phyloP scores from a whole-genome alignment of 345 rosid genomes.

The Isatis tinctoria region DNA sequence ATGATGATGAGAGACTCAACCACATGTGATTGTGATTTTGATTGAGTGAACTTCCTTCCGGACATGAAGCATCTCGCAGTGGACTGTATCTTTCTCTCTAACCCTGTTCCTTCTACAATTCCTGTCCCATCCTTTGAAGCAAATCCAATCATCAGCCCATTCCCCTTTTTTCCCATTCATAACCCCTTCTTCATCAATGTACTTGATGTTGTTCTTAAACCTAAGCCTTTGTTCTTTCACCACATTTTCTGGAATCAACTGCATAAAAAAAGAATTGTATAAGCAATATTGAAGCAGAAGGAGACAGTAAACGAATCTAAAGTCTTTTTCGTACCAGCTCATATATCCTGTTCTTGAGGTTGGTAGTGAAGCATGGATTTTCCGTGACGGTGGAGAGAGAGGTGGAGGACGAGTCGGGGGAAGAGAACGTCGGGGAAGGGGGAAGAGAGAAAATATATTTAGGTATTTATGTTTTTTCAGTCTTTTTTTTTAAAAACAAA shows the following conservation, averaged over 20 bases:
- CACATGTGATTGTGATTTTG: not conserved
- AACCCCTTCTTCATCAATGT: constrained; percentile 18
- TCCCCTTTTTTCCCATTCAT: not conserved
- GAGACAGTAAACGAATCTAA: not conserved
- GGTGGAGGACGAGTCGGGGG: too few species aligned
- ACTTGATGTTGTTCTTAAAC: not conserved
- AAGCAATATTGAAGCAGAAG: not conserved
- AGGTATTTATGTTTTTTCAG: too few species aligned
- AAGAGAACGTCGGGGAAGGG: too few species aligned
- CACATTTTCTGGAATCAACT: constrained; percentile 19
- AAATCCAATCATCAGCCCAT: constrained; percentile 6
- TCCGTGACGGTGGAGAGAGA: too few species aligned
- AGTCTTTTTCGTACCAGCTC: constrained; percentile 16
- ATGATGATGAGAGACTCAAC: not conserved
- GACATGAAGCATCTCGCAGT: constrained; percentile 11
- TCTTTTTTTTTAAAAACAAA: too few species aligned
- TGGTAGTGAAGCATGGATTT: constrained; percentile 1
- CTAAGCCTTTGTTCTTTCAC: not conserved
- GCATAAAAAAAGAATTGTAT: not conserved
- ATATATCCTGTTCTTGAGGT: constrained; percentile 11
- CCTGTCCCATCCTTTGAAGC: constrained; percentile 25
- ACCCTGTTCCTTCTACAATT: constrained; percentile 27
- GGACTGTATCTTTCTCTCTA: not conserved
- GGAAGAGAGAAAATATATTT: too few species aligned
- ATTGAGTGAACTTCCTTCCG: not conserved